phyloP scores from a whole-genome alignment of 495 filamentous ascomycete genomes.

The Saxophila tyrrhenica region DNA sequence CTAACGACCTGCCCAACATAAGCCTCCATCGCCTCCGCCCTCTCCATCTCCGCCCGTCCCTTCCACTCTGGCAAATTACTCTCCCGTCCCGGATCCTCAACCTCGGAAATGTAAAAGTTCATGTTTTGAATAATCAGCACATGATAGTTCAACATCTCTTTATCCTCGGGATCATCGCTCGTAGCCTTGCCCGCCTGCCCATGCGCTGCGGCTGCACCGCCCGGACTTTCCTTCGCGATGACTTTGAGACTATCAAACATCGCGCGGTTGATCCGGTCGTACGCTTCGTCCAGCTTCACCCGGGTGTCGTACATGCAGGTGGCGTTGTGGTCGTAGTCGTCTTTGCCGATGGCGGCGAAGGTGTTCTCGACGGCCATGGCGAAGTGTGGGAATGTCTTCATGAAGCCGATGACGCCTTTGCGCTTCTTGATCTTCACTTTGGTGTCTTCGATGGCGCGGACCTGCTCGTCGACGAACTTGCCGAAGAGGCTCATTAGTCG shows the following conservation, averaged over 20 bases:
- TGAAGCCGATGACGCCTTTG: slow-evolving; percentile 89
- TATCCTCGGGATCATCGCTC: slow-evolving; percentile 66
- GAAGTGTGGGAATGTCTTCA: slow-evolving; percentile 85
- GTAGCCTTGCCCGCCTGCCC: slow-evolving; percentile 12
- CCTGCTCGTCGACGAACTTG: slow-evolving; percentile 87
- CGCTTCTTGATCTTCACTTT: slow-evolving; percentile 98
- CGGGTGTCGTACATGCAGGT: slow-evolving; percentile 41
- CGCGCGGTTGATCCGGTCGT: slow-evolving; percentile 76
- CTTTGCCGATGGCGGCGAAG: slow-evolving; percentile 45
- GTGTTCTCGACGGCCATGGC: slow-evolving; percentile 69
- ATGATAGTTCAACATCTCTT: slow-evolving; percentile 90
- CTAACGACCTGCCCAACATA: slow-evolving; percentile 83
- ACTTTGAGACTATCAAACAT: slow-evolving; percentile 96
- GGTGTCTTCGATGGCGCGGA: slow-evolving; percentile 93
- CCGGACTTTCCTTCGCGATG: slow-evolving; percentile 85
- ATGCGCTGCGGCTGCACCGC: slow-evolving; percentile 34
- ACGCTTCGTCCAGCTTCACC: slow-evolving; percentile 71
- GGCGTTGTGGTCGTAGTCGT: slow-evolving; percentile 36
- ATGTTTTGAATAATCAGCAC: slow-evolving; percentile 97
- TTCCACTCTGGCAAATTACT: slow-evolving; percentile 70
- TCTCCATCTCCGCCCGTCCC: slow-evolving; percentile 61
- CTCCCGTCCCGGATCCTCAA: slow-evolving; percentile 53
- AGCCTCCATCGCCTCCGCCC: slow-evolving; percentile 75
- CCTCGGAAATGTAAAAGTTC: slow-evolving; percentile 92
- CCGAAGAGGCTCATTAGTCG: slow-evolving; percentile 66